Evolutionary conservation across 106 monocot genomes (phyloP).

Genomic region (Dioscorea zingiberensis): DNA sequence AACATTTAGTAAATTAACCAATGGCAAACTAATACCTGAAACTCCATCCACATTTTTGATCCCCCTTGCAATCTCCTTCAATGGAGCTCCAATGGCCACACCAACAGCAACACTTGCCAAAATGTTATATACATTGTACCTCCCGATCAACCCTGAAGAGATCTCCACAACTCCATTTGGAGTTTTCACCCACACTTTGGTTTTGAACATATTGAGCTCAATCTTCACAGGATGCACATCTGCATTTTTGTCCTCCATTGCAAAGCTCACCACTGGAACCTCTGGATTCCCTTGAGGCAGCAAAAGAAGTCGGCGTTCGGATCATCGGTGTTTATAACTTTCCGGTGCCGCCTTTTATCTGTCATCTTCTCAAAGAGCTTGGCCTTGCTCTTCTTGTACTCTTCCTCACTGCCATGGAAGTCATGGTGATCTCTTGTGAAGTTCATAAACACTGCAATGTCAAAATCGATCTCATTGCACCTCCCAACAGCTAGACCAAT

Average conservation of each 20-base stretch:
- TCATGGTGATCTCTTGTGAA: not conserved
- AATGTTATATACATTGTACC: not conserved
- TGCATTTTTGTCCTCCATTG: not conserved
- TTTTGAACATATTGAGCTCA: not conserved
- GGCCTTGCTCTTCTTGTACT: not conserved
- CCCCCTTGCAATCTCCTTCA: not conserved
- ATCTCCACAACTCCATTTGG: not conserved
- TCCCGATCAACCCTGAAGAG: not conserved
- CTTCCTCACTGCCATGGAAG: not conserved
- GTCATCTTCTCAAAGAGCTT: not conserved
- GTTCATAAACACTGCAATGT: not conserved
- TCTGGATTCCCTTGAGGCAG: not conserved
- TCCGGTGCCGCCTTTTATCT: not conserved
- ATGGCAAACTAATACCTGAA: not conserved
- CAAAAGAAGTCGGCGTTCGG: not conserved
- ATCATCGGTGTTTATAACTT: not conserved
- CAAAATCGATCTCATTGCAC: not conserved
- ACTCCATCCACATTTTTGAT: not conserved
- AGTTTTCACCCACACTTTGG: not conserved
- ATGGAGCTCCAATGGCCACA: not conserved
- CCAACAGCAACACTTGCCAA: not conserved
- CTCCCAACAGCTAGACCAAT: not conserved
- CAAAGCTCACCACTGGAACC: not conserved
- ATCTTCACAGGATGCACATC: not conserved
- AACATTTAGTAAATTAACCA: no score